Conservation (phyloP, 192 early-diverging fungal genomes). For the Endogone sp. region DNA sequence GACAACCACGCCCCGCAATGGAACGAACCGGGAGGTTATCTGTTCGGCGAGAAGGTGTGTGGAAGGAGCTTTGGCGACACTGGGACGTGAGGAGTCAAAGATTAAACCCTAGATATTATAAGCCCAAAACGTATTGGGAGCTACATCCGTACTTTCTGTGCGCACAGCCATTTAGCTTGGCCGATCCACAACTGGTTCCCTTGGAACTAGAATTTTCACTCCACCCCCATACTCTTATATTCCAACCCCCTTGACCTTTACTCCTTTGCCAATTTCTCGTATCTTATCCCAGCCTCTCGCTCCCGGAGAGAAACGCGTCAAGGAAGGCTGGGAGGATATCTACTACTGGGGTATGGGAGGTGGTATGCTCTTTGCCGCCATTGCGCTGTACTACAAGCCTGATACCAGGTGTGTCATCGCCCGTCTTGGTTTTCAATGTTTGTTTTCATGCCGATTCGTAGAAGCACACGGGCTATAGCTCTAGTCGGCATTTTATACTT, state of each 20-base stretch:
- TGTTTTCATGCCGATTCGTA: not conserved
- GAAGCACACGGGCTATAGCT: not conserved
- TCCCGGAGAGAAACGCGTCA: conserved; percentile 63
- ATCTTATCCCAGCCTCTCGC: conserved; percentile 40
- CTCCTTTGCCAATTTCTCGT: not conserved
- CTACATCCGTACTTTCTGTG: no score
- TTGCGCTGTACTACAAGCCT: conserved; percentile 68
- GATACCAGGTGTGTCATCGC: conserved; percentile 58
- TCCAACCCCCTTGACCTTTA: not conserved
- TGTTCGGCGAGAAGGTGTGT: conserved; percentile 72
- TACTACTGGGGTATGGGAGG: conserved; percentile 61
- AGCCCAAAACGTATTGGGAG: no score
- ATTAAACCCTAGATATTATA: no score
- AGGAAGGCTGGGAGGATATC: conserved; percentile 71
- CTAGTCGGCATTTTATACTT: not conserved
- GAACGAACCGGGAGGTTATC: conserved; percentile 72
- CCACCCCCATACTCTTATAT: not conserved
- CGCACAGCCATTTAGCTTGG: no score
- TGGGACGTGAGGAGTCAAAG: no score
- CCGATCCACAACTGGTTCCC: no score
- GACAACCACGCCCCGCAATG: conserved; percentile 39
- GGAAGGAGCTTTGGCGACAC: not conserved
- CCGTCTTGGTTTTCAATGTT: not conserved
- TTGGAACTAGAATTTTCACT: no score
- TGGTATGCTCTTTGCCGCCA: conserved; percentile 47